Evolutionary conservation across 768 basidiomycete genomes (phyloP).

Genomic region (Trametes meyenii): DNA sequence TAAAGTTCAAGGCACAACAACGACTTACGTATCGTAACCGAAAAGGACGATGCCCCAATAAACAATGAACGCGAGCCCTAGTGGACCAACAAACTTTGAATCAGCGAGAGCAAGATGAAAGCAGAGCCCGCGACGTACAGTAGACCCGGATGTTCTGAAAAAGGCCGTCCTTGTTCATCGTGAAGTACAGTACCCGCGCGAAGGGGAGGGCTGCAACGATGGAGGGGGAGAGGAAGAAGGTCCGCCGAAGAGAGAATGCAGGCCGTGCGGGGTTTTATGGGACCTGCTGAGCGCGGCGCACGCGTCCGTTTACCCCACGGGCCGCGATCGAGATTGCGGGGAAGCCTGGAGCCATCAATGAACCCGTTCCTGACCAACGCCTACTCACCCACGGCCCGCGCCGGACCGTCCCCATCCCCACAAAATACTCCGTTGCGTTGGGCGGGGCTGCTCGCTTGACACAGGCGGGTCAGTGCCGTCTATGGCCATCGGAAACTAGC

Average conservation of each 20-base stretch:
- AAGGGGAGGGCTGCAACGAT: neutral
- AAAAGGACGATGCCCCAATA: slow-evolving; percentile 86
- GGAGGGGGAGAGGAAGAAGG: slow-evolving; percentile 4
- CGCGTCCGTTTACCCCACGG: slow-evolving; percentile 10
- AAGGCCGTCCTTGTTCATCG: slow-evolving; percentile 12
- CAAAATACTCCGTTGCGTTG: neutral
- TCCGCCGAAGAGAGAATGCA: slow-evolving; percentile 10
- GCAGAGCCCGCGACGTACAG: slow-evolving; percentile 42
- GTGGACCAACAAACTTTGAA: neutral
- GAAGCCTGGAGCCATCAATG: slow-evolving; percentile 11
- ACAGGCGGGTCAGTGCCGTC: no score
- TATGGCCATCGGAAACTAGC: neutral
- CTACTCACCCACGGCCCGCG: neutral
- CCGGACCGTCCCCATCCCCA: neutral
- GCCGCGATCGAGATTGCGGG: slow-evolving; percentile 27
- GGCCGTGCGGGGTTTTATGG: slow-evolving; percentile 6
- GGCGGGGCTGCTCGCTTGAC: neutral
- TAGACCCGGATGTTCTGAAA: slow-evolving; percentile 70
- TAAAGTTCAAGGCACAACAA: neutral
- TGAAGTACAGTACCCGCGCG: slow-evolving; percentile 8
- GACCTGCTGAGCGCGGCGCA: slow-evolving; percentile 4
- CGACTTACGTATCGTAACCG: slow-evolving; percentile 73
- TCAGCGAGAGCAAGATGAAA: neutral
- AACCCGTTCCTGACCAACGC: neutral
- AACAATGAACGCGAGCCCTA: slow-evolving; percentile 72